Conservation (phyloP, 2,329 filamentous ascomycete genomes). For the Pyrenophora graminea region DNA sequence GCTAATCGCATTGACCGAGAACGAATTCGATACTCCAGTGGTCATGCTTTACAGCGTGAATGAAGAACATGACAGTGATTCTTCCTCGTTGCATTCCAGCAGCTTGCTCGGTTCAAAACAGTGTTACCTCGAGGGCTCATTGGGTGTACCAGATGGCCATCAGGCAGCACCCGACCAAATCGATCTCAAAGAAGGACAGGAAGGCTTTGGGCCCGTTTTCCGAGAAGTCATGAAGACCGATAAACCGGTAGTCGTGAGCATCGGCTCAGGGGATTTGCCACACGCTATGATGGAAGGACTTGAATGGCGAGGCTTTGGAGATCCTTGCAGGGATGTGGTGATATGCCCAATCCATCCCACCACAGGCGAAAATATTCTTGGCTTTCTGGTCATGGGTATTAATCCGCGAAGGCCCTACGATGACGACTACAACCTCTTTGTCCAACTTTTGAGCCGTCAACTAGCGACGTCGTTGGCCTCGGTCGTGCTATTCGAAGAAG, state of each 20-base stretch:
- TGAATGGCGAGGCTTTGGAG: conserved; percentile 71
- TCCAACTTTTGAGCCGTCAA: conserved; percentile 74
- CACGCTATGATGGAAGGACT: conserved; percentile 67
- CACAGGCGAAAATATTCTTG: conserved; percentile 72
- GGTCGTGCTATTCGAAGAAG: conserved; percentile 81
- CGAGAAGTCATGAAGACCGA: conserved; percentile 73
- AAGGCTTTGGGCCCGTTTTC: conserved; percentile 77
- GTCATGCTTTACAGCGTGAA: conserved; percentile 75
- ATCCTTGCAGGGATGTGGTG: conserved; percentile 71
- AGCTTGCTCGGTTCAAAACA: conserved; percentile 65
- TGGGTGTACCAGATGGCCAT: conserved; percentile 71
- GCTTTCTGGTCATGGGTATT: conserved; percentile 77
- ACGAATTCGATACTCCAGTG: conserved; percentile 76
- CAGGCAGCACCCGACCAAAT: conserved; percentile 62
- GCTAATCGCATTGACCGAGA: conserved; percentile 69
- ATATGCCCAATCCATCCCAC: conserved; percentile 80
- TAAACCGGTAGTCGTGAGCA: conserved; percentile 68
- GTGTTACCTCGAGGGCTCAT: conserved; percentile 70
- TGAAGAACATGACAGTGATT: conserved; percentile 73
- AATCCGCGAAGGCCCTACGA: conserved; percentile 81
- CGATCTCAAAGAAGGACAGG: conserved; percentile 70
- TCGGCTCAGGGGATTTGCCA: conserved; percentile 69
- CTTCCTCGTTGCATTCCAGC: conserved; percentile 71
- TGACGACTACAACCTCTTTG: conserved; percentile 77
- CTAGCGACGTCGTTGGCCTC: conserved; percentile 79